Percentiles rank a stretch among this genome's conserved stretches.
Conservation (phyloP, 768 basidiomycete species). For the Amanita fuliginea region DNA sequence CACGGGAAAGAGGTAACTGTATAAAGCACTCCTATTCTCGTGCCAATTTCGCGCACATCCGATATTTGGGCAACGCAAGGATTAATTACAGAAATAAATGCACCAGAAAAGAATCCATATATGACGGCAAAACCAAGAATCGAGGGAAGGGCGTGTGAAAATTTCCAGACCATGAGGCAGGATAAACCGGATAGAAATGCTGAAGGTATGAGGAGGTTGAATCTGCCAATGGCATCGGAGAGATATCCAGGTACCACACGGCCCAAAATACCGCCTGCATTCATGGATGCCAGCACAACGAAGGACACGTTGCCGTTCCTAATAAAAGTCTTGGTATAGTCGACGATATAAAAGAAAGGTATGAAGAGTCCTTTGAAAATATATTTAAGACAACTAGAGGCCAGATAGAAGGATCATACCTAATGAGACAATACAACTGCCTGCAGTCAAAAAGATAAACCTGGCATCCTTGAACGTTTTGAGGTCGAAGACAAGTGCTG, state of each 20-base stretch:
- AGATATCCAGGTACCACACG: constrained; percentile 53
- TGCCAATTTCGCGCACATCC: constrained; percentile 44
- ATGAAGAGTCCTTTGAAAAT: constrained; percentile 50
- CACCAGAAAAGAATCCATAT: constrained; percentile 59
- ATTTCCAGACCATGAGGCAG: constrained; percentile 48
- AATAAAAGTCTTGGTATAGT: constrained; percentile 37
- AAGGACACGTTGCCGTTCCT: constrained; percentile 31
- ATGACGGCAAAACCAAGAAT: constrained; percentile 40
- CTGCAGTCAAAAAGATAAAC: constrained; percentile 42
- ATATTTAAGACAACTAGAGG: background rate
- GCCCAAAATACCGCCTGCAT: constrained; percentile 55
- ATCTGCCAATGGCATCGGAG: constrained; percentile 55
- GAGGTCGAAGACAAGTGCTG: constrained; percentile 17
- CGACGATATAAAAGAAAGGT: constrained; percentile 61
- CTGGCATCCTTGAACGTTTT: constrained; percentile 34
- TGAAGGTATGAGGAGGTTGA: constrained; percentile 54
- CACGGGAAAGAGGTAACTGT: constrained; percentile 60
- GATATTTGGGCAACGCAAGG: constrained; percentile 63
- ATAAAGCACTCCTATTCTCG: constrained; percentile 54
- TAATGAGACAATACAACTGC: constrained; percentile 48
- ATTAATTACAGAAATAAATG: constrained; percentile 56
- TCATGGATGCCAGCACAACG: constrained; percentile 54
- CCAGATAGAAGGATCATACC: constrained; percentile 27
- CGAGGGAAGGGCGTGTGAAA: constrained; percentile 25
- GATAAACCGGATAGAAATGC: constrained; percentile 54